A percentile compares a stretch with the other conserved stretches of the same genome.
phyloP scores from a whole-genome alignment of 2,329 filamentous ascomycete genomes.

The Dactylonectria estremocensis region DNA sequence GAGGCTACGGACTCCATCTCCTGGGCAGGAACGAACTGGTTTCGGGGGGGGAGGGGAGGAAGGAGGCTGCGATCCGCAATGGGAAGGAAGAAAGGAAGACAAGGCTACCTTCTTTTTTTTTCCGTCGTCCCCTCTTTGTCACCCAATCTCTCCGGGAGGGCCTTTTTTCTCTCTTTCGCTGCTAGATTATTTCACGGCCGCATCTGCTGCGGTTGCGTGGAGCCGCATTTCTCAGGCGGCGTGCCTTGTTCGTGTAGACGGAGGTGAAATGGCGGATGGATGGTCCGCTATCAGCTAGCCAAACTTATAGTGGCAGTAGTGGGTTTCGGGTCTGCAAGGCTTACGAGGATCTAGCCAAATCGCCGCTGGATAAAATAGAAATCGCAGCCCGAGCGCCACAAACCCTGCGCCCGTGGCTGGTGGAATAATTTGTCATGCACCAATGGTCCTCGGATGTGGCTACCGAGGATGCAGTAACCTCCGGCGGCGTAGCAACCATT shows the following conservation, averaged over 20 bases:
- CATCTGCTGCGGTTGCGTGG: slow-evolving; percentile 23
- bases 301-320: neutral
- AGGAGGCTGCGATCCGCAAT: too few relatives aligned
- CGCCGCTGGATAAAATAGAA: too few relatives aligned
- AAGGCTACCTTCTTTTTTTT: neutral
- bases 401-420: neutral
- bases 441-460: neutral
- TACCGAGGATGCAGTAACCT: neutral
- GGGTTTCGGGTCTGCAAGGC: slow-evolving; percentile 5
- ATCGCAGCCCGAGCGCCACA: neutral
- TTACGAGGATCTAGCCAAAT: slow-evolving; percentile 4
- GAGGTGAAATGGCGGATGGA: neutral
- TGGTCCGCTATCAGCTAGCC: slow-evolving; percentile 10
- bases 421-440: neutral
- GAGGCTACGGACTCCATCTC: slow-evolving; percentile 49
- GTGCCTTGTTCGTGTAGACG: neutral
- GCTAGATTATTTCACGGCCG: slow-evolving; percentile 7
- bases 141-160: too few relatives aligned
- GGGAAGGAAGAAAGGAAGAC: neutral
- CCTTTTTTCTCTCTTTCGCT: neutral
- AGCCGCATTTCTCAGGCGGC: slow-evolving; percentile 36
- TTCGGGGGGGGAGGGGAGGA: neutral
- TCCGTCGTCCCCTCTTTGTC: neutral
- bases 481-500: too few relatives aligned
- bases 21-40: neutral